These are phyloP conservation scores for Gaeumannomyces sp. DNA, from an alignment of 2,329 filamentous ascomycete genomes.

Conservation along the genomic window DNA sequence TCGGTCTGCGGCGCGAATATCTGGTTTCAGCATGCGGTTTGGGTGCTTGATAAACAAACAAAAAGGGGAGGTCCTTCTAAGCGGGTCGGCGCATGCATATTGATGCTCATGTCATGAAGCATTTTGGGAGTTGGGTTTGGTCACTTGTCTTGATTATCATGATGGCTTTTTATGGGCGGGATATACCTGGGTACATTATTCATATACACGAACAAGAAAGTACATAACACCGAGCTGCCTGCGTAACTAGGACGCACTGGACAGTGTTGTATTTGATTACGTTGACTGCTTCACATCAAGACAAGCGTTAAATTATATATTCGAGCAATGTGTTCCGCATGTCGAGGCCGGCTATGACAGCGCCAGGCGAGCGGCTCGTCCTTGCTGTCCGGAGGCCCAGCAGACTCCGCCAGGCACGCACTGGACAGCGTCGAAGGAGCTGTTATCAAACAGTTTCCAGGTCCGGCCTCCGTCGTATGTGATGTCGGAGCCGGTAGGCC, in stretches of 20 bases:
- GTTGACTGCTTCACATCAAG: background rate
- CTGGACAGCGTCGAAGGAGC: constrained; percentile 26
- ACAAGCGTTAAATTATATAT: background rate
- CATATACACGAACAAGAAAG: background rate
- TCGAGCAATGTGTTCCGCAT: background rate
- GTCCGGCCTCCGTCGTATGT: constrained; percentile 23
- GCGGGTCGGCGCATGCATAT: background rate
- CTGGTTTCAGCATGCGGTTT: constrained; percentile 2
- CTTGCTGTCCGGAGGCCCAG: constrained; percentile 26
- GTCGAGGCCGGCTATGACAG: background rate
- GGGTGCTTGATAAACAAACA: background rate
- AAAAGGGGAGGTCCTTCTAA: background rate
- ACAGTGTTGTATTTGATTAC: background rate
- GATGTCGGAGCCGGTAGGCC: constrained; percentile 26
- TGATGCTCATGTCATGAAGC: background rate
- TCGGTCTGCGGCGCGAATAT: background rate
- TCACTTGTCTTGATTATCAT: background rate
- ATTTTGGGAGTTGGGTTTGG: background rate
- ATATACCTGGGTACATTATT: background rate
- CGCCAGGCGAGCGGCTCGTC: constrained; percentile 20
- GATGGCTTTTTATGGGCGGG: background rate
- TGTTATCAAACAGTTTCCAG: constrained; percentile 24
- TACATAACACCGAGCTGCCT: background rate
- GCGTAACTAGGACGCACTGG: background rate
- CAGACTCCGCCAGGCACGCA: constrained; percentile 22